These are phyloP conservation scores for Hyphopichia pseudoburtonii DNA, from an alignment of 1,139 yeast species.

Conservation along the genomic window DNA sequence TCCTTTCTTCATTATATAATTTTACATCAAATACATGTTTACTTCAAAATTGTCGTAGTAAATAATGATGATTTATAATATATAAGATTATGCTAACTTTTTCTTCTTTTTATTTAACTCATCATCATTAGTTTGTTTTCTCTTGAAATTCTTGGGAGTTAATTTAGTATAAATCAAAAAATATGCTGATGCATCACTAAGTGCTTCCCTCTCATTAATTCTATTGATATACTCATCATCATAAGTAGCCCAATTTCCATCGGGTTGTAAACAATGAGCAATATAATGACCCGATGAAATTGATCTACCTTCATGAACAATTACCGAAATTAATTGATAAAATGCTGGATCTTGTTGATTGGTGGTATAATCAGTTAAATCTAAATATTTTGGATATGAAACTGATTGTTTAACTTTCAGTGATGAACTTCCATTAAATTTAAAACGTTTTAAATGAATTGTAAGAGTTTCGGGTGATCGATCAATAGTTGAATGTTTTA, in stretches of 20 bases:
- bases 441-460: constrained; percentile 85
- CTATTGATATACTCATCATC: constrained; percentile 87
- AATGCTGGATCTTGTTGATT: constrained; percentile 41
- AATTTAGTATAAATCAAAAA: constrained; percentile 79
- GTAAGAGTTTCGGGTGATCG: constrained; percentile 86
- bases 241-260: constrained; percentile 87
- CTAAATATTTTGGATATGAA: constrained; percentile 73
- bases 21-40: too few relatives aligned
- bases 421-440: constrained; percentile 74
- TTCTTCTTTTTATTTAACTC: background rate
- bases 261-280: constrained; percentile 89
- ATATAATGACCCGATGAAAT: constrained; percentile 92
- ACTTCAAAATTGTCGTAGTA: too few relatives aligned
- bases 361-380: constrained; percentile 62
- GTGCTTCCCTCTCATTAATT: constrained; percentile 69
- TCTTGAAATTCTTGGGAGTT: constrained; percentile 34
- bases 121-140: background rate
- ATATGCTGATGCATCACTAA: constrained; percentile 86
- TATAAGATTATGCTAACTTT: background rate
- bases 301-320: constrained; percentile 93
- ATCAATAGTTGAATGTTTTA: constrained; percentile 70
- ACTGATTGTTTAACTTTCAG: constrained; percentile 88
- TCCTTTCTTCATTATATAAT: too few relatives aligned
- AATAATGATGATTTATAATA: too few relatives aligned
- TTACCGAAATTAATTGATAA: constrained; percentile 80